Base-by-base conservation (phyloP, 306 rosid species). In the Luffa aegyptiaca region DNA sequence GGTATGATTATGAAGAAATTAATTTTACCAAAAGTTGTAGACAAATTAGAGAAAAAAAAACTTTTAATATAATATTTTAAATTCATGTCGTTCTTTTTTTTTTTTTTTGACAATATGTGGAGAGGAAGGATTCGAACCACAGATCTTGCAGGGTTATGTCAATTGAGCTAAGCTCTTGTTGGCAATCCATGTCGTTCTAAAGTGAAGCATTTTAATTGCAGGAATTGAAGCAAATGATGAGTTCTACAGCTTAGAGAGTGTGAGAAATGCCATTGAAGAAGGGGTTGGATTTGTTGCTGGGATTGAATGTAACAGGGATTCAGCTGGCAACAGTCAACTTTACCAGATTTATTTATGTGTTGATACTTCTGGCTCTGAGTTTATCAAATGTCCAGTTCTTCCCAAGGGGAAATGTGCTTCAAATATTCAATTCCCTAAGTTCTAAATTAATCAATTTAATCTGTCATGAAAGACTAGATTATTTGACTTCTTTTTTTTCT, bases 321-420 rank as follows among this genome's bases (percentile, higher is more conserved):
- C 96, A 7, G 81, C 84, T 0, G 86, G 81, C 4, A 82, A 89
- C 66, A 81, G 83, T 66, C 92, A 90, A 71, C 84, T 92, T 61
- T 90, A 87, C 86, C 96, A 89, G 80, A 77, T 92, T 66, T 87
- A 84, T 78, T 12, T 93, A 71, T 93, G 97, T 59, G 92, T 89
- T 0, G 89, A 93, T 81, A 88, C 93, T 82, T 83, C 93, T 39
- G 93, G 83, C 0, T 80, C 88, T 14, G 72, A 83, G 35, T 7
- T 93, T 75, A 91, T 91, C 14, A 84, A 89, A 77, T 93, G 97
- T 7, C 93, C 97, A 0, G 0, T 84, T 11, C 83, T 88, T 66
- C 97, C 97, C 2, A 86, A 0, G 36, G 62, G 75, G 13, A 88
- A 63, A 85, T 88, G 97, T 81, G 84, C 79, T 79, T 75, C 83